Evolutionary conservation across 2,329 filamentous ascomycete genomes (phyloP).

Genomic region (Colletotrichum spaethianum): DNA sequence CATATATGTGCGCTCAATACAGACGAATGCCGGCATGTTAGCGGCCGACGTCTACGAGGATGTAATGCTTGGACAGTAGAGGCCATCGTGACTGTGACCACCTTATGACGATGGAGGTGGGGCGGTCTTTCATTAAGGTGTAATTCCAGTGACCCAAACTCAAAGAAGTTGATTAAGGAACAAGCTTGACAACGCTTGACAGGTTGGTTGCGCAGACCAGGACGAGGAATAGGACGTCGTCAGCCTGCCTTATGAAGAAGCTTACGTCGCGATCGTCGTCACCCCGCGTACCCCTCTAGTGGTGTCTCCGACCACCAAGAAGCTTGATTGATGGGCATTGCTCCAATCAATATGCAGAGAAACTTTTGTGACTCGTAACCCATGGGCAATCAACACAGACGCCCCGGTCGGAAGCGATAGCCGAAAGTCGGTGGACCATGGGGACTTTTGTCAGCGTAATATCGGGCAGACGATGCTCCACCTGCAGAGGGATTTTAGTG

Average conservation of each 20-base stretch:
- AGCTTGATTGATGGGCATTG: conserved; percentile 25
- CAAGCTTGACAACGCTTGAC: background rate
- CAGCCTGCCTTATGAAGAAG: conserved; percentile 3
- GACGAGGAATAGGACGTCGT: background rate
- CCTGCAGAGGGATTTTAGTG: conserved; percentile 3
- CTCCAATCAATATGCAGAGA: conserved; percentile 15
- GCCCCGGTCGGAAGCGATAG: conserved; percentile 19
- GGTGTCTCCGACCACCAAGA: conserved; percentile 9
- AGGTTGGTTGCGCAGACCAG: conserved; percentile 12
- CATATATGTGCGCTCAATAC: conserved; percentile 22
- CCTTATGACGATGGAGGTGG: background rate
- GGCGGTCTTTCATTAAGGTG: background rate
- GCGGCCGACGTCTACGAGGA: conserved; percentile 7
- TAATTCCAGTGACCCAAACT: background rate
- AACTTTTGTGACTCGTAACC: conserved; percentile 34
- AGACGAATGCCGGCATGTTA: conserved; percentile 13
- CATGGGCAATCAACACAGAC: background rate
- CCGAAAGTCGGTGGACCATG: conserved; percentile 11
- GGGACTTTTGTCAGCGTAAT: conserved; percentile 37
- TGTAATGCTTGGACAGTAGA: background rate
- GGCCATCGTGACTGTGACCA: conserved; percentile 20
- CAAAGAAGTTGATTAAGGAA: background rate
- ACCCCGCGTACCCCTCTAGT: conserved; percentile 5
- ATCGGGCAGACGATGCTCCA: conserved; percentile 34
- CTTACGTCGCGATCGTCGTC: conserved; percentile 41